Conservation (phyloP, 495 filamentous ascomycete species). For the Alectoria sarmentosa region DNA sequence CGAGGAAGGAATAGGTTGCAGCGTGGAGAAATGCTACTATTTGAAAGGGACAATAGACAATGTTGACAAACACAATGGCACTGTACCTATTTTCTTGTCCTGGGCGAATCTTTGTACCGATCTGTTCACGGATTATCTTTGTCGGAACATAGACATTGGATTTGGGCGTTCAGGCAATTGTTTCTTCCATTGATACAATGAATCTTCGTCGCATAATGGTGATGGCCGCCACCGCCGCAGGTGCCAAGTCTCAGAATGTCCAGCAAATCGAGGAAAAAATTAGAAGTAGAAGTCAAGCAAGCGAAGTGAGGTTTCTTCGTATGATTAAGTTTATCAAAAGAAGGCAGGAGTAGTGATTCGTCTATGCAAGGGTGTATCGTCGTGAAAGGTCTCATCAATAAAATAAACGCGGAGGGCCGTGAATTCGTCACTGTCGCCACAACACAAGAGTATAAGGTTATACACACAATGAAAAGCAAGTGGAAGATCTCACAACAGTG, state of each 20-base stretch:
- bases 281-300: background rate
- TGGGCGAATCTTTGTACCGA: constrained; percentile 5
- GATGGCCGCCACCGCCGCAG: background rate
- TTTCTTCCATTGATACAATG: constrained; percentile 1
- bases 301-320: background rate
- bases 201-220: constrained; percentile 11
- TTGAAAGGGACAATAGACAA: background rate
- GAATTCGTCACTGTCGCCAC: background rate
- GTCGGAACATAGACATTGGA: background rate
- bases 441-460: background rate
- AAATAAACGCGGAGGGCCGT: background rate
- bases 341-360: background rate
- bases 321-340: constrained; percentile 3
- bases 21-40: background rate
- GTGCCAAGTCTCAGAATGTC: background rate
- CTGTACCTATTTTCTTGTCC: background rate
- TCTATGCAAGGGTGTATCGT: background rate
- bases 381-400: background rate
- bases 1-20: too few relatives aligned
- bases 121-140: background rate
- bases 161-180: constrained; percentile 8
- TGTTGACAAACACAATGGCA: background rate
- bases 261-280: constrained; percentile 13
- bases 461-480: background rate
- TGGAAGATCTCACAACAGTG: constrained; percentile 3